phyloP scores from a whole-genome alignment of 768 basidiomycete species.

The Bullera alba region DNA sequence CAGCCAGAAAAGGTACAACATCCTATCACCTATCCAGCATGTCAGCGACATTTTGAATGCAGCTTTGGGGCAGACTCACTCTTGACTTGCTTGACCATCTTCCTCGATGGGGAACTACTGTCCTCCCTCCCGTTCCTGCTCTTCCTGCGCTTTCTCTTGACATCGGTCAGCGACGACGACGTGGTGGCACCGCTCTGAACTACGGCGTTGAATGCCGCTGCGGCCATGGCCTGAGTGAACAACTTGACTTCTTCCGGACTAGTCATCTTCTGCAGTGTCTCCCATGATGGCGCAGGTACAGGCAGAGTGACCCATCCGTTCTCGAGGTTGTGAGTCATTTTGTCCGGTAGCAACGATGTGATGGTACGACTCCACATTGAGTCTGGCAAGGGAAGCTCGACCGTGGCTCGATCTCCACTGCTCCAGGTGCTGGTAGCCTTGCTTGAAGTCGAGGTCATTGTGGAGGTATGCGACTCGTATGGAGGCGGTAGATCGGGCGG shows the following conservation, averaged over 20 bases:
- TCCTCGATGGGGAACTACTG: constrained; percentile 8
- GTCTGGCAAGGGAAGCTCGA: not conserved
- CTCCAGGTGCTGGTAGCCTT: too few relatives aligned
- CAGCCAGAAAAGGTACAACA: constrained; percentile 48
- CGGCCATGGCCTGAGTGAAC: constrained; percentile 30
- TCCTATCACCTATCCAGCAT: constrained; percentile 30
- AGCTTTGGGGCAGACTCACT: constrained; percentile 10
- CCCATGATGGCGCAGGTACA: constrained; percentile 40
- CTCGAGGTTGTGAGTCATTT: not conserved
- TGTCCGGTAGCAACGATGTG: not conserved
- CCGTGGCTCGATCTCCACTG: too few relatives aligned
- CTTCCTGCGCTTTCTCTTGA: not conserved
- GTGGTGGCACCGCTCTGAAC: constrained; percentile 25
- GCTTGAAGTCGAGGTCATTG: constrained; percentile 33
- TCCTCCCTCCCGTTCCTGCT: constrained; percentile 4
- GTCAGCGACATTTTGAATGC: constrained; percentile 1
- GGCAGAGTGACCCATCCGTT: constrained; percentile 30
- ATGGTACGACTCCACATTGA: not conserved
- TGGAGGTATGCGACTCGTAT: constrained; percentile 26
- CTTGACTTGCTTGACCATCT: constrained; percentile 23
- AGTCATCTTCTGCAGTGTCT: constrained; percentile 28
- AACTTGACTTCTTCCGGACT: constrained; percentile 32
- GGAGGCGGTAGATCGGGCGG: constrained; percentile 35
- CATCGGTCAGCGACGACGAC: not conserved
- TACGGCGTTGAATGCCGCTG: constrained; percentile 27